These are phyloP conservation scores for Camelina neglecta DNA, from an alignment of 345 rosid species.

Conservation along the genomic window DNA sequence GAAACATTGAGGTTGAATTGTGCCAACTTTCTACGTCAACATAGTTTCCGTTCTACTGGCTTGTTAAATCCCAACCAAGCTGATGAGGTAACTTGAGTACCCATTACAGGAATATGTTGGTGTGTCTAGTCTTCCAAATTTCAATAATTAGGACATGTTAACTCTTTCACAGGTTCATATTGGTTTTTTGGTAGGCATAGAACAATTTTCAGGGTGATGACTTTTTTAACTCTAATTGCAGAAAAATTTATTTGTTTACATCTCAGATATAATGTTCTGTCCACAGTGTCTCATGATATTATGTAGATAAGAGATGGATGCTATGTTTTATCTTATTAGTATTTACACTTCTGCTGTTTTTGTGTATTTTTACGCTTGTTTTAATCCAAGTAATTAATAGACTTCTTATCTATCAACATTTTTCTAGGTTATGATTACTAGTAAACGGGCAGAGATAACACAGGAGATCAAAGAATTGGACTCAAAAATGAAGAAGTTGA, in stretches of 20 bases:
- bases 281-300: conserved; percentile 3
- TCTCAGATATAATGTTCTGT: conserved; percentile 9
- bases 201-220: conserved; percentile 10
- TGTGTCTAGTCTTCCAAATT: conserved; percentile 22
- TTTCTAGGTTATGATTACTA: conserved; percentile 54
- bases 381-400: conserved; percentile 15
- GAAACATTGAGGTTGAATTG: conserved; percentile 56
- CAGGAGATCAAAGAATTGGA: conserved; percentile 59
- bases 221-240: conserved; percentile 17
- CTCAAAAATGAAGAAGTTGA: conserved; percentile 55
- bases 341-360: neutral
- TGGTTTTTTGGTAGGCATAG: conserved; percentile 6
- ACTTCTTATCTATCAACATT: conserved; percentile 24
- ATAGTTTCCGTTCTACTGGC: conserved; percentile 42
- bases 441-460: conserved; percentile 48
- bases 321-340: neutral
- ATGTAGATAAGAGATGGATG: conserved; percentile 29
- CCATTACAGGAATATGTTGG: conserved; percentile 30
- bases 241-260: neutral
- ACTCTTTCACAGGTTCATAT: conserved; percentile 26
- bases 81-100: conserved; percentile 52
- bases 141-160: conserved; percentile 18
- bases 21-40: conserved; percentile 34
- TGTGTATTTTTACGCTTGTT: conserved; percentile 8
- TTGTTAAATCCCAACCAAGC: conserved; percentile 39